Base-by-base conservation (phyloP, 1,284 basidiomycete genomes). In the Phylloporus sp. region DNA sequence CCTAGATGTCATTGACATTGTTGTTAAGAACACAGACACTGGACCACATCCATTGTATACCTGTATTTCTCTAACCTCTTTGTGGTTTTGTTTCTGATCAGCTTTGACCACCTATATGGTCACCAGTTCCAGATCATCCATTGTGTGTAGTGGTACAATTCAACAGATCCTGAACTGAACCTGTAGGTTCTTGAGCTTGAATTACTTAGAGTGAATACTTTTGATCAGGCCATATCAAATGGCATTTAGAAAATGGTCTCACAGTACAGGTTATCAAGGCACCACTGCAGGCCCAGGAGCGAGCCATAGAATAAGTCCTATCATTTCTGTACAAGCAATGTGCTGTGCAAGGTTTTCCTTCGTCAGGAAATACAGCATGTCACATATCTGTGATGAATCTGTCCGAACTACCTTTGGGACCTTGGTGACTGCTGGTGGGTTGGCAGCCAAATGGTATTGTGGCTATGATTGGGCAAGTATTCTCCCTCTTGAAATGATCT, bases 11-110 rank as follows among this genome's bases (percentile, higher is more conserved):
- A 79, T 98, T 55, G 89, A 98, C 75, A 81, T 98, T 59, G 86
- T 91, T 2, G 78, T 98, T 55, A 88, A 89, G 76, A 98, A 97
- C 76, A 83, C 82, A n/a, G 92, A 94, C 74, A 80, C 80, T 0
- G 89, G 88, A 18, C 86, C 86, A 72, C 91, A 95, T 79, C 92
- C 94, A 65, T 93, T 95, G 94, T 93, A 64, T 70, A 89, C 76
- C 1, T 26, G 24, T 6, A 44, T 7, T 44, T 31, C 54, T 52
- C 28, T 34, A 5, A 37, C 7, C 29, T 29, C 20, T 1, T 2
- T 12, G 10, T 20, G 20, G 10, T 44, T 18, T 52, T 22, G 15
- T 52, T 40, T 47, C 44, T 66, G 46, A 66, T 39, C 10, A 31
- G 20, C 53, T 49, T 26, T 65, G 92, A 91, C 83, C 92, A 93